Base-by-base conservation (phyloP, 2,329 filamentous ascomycete genomes). In the Colletotrichum viniferum region DNA sequence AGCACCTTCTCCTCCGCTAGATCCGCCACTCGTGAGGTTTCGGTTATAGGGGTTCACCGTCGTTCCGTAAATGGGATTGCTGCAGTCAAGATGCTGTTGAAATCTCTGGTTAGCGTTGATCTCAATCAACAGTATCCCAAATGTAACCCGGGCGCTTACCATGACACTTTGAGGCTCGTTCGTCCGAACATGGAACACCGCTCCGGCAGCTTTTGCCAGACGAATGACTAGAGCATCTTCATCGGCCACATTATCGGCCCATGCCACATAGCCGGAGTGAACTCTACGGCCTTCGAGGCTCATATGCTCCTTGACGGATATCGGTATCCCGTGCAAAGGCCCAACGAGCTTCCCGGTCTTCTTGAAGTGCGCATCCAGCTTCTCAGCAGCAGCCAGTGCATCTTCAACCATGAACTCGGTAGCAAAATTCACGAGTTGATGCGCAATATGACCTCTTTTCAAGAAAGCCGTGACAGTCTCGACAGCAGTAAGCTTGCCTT, bases 361-460 rank as follows among this genome's bases (percentile, higher is more conserved):
- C 21, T 58, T 43, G 3, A 87, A 80, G 70, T 88, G 79, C 0
- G 82, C 79, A 78, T 91, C 90, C 2, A 90, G 80, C 10, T 80
- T 34, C 43, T 78, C 77, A 0, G 83, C 83, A 0, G 88, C 87
- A 8, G 82, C 81, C 3, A 85, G 82, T 2, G 86, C 82, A n/a
- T 81, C 78, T 4, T 84, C 80, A 70, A 87, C 86, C 60, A 87
- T 82, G 8, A 88, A 78, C 55, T 80, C 79, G 18, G 79, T 78
- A 4, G 71, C 72, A 55, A 78, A 77, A 55, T 78, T 79, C 48
- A 81, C 79, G 48, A 87, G 82, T 75, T 90, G 88, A 52, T 89
- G 87, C 1, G 86, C 86, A 24, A 89, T 84, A 2, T 87, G 86
- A 4, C 87, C 86, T 18, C 87, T 83, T 77, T 89, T 90, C 69